Evolutionary conservation across 768 basidiomycete species (phyloP).

Genomic region (Serendipita sp.): DNA sequence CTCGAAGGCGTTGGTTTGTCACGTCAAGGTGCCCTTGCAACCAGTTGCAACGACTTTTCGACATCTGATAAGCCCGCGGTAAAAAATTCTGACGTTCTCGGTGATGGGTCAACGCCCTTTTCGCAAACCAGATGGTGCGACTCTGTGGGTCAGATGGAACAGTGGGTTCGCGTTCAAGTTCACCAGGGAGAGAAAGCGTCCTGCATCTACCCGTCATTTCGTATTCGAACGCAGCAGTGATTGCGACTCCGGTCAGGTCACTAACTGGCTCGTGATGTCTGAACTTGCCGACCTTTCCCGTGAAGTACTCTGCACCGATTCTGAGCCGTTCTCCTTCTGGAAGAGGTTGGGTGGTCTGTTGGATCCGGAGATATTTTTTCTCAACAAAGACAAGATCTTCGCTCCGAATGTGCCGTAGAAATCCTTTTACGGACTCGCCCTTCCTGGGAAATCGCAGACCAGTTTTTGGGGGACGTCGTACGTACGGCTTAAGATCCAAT

Average conservation of each 20-base stretch:
- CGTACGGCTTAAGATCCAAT: too few species aligned
- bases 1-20: too few species aligned
- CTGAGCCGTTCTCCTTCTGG: not conserved
- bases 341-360: not conserved
- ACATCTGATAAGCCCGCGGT: too few species aligned
- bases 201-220: too few species aligned
- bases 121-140: too few species aligned
- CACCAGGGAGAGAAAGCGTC: too few species aligned
- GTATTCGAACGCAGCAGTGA: constrained; percentile 7
- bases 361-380: not conserved
- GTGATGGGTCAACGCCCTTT: too few species aligned
- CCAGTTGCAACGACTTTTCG: too few species aligned
- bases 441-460: not conserved
- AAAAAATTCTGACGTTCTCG: too few species aligned
- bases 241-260: constrained; percentile 5
- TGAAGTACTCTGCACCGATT: not conserved
- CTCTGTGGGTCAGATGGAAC: too few species aligned
- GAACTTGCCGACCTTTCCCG: not conserved
- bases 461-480: not conserved
- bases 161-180: too few species aligned
- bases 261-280: constrained; percentile 1
- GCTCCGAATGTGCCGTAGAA: not conserved
- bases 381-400: not conserved
- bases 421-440: not conserved
- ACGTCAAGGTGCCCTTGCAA: too few species aligned